Base-by-base conservation (phyloP, 2,329 filamentous ascomycete genomes). In the Colletotrichum spinosum region DNA sequence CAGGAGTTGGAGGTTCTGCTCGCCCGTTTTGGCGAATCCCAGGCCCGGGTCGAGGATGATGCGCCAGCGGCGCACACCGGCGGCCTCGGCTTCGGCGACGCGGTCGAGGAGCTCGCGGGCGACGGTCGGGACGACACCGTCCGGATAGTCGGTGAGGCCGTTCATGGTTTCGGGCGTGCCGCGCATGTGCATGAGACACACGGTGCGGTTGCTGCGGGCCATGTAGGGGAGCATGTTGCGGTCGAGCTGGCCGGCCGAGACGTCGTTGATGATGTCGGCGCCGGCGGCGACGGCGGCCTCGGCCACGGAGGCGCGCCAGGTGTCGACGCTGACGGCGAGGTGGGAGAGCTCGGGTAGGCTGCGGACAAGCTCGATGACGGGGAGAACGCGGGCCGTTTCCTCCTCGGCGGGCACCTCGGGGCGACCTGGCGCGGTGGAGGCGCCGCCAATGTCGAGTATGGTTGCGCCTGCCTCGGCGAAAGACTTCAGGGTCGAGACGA, bases 41-140 rank as follows among this genome's bases (percentile, higher is more conserved):
- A 99, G 87, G 0, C 96, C 96, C 0, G 96, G 96, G 75, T 99
- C 96, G 2, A 98, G 87, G 39, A 98, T 89, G 69, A 99, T 97
- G 69, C 95, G 92, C 96, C 96, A 99, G 53, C 94, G 90, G 4
- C 92, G 86, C 48, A 99, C 87, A 0, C 96, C 96, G 0, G 93
- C 94, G 12, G 82, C 84, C 76, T 97, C 85, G 25, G 96, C 96
- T 2, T 88, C 92, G 0, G 81, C 80, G 6, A 98, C 86, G 13
- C 94, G 90, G 8, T 79, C 83, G 3, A 85, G 80, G 6, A 97
- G 86, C 78, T 97, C 94, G 1, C 75, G 71, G 6, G 85, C 87
- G 3, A 97, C 83, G 9, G 86, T 88, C 0, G 83, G 75, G 17
- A 95, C 80, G 33, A 97, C 77, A 2, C 90, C 91, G 54, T 67